phyloP scores from a whole-genome alignment of 2,329 filamentous ascomycete species.

The Neofusicoccum kwambonambiense region DNA sequence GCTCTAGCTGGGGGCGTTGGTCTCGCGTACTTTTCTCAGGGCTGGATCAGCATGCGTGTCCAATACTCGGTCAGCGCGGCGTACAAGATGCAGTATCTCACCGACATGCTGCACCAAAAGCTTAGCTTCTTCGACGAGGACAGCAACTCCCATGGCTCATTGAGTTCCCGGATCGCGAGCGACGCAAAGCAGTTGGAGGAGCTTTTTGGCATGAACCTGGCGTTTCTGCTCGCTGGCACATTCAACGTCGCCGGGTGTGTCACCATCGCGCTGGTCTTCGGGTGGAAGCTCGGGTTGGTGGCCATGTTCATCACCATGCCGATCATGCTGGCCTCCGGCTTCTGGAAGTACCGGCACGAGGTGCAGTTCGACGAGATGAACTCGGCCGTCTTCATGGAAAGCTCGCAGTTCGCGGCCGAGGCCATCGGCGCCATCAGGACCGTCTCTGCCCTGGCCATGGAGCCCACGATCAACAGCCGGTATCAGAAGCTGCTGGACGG shows the following conservation, averaged over 20 bases:
- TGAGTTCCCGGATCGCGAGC: slow-evolving; percentile 82
- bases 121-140: slow-evolving; percentile 79
- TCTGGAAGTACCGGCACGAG: neutral
- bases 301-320: slow-evolving; percentile 71
- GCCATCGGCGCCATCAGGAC: slow-evolving; percentile 87
- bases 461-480: slow-evolving; percentile 58
- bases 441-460: slow-evolving; percentile 81
- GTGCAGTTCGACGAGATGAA: neutral
- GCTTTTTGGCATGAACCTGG: slow-evolving; percentile 78
- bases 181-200: slow-evolving; percentile 83
- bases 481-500: slow-evolving; percentile 21
- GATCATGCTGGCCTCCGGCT: slow-evolving; percentile 55
- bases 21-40: neutral
- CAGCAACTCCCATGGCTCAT: slow-evolving; percentile 79
- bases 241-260: slow-evolving; percentile 74
- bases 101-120: slow-evolving; percentile 67
- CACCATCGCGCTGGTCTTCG: slow-evolving; percentile 64
- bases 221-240: slow-evolving; percentile 73
- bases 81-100: neutral
- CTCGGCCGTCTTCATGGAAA: slow-evolving; percentile 68
- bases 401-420: slow-evolving; percentile 82
- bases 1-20: neutral
- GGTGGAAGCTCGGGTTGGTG: slow-evolving; percentile 82
- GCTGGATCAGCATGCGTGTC: neutral
- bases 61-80: neutral